phyloP scores from a whole-genome alignment of 768 basidiomycete genomes.

The Hirschioporus abietinus region DNA sequence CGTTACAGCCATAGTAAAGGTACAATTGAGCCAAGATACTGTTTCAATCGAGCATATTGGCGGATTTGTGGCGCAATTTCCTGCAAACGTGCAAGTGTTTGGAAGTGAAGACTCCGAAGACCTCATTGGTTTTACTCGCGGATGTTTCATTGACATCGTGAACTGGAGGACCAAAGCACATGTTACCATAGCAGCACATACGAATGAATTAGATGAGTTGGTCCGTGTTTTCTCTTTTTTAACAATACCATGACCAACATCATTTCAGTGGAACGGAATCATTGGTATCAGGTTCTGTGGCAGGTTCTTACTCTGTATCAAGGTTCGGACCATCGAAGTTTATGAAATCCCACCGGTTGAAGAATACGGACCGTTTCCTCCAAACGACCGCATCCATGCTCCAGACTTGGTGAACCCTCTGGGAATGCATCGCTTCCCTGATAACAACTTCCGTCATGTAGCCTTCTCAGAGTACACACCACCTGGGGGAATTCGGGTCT shows the following conservation, averaged over 20 bases:
- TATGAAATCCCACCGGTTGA: slow-evolving; percentile 23
- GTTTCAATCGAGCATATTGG: not conserved
- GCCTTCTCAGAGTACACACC: slow-evolving; percentile 38
- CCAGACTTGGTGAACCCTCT: slow-evolving; percentile 13
- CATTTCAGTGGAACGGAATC: slow-evolving; percentile 34
- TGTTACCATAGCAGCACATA: slow-evolving; percentile 19
- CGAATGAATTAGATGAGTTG: slow-evolving; percentile 25
- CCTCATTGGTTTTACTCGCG: slow-evolving; percentile 28
- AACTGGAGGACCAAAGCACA: slow-evolving; percentile 29
- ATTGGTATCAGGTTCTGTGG: slow-evolving; percentile 41
- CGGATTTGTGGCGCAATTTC: slow-evolving; percentile 6
- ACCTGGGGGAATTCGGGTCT: slow-evolving; percentile 32
- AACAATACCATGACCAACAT: not conserved
- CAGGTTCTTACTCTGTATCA: slow-evolving; percentile 46
- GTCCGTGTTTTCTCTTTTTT: slow-evolving; percentile 20
- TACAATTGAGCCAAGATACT: not conserved
- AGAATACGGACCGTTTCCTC: not conserved
- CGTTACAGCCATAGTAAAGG: slow-evolving; percentile 5
- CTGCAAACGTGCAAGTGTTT: slow-evolving; percentile 31
- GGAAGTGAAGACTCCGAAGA: slow-evolving; percentile 20
- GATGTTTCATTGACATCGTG: slow-evolving; percentile 30
- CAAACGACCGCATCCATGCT: slow-evolving; percentile 12
- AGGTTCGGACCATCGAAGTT: slow-evolving; percentile 45
- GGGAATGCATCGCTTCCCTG: slow-evolving; percentile 17
- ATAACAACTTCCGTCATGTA: slow-evolving; percentile 32